phyloP scores from a whole-genome alignment of 2,329 filamentous ascomycete species.

The Kalmusia sp. region DNA sequence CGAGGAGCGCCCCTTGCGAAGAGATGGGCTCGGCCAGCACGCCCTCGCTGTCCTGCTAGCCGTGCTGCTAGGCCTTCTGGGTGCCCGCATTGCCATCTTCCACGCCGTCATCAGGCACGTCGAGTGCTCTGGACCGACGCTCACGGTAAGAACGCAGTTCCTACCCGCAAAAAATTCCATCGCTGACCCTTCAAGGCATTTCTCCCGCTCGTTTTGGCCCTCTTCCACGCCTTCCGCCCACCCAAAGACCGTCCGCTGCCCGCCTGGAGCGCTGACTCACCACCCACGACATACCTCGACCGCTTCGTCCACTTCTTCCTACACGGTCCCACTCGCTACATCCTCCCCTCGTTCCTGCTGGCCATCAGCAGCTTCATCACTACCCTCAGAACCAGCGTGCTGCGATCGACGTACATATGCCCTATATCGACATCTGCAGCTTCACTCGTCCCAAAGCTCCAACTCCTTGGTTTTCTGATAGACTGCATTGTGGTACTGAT shows the following conservation, averaged over 20 bases:
- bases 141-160: constrained; percentile 23
- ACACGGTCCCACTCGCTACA: constrained; percentile 39
- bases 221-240: constrained; percentile 52
- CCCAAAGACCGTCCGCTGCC: constrained; percentile 32
- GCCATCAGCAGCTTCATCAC: constrained; percentile 40
- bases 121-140: constrained; percentile 40
- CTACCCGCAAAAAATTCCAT: not conserved
- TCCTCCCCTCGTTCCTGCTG: constrained; percentile 38
- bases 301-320: constrained; percentile 34
- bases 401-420: constrained; percentile 44
- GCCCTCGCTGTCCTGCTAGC: constrained; percentile 33
- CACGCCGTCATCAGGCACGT: constrained; percentile 36
- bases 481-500: constrained; percentile 35
- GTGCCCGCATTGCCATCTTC: constrained; percentile 39
- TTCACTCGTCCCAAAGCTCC: constrained; percentile 35
- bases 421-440: constrained; percentile 32
- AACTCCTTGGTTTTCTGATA: constrained; percentile 36
- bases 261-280: constrained; percentile 36
- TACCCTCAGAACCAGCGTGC: constrained; percentile 32
- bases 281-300: constrained; percentile 30
- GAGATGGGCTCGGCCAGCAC: constrained; percentile 16
- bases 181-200: constrained; percentile 33
- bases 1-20: constrained; percentile 3
- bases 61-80: constrained; percentile 38
- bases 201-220: constrained; percentile 40